Conservation (phyloP, 305 asterid genomes). For the Solanum hybrid region DNA sequence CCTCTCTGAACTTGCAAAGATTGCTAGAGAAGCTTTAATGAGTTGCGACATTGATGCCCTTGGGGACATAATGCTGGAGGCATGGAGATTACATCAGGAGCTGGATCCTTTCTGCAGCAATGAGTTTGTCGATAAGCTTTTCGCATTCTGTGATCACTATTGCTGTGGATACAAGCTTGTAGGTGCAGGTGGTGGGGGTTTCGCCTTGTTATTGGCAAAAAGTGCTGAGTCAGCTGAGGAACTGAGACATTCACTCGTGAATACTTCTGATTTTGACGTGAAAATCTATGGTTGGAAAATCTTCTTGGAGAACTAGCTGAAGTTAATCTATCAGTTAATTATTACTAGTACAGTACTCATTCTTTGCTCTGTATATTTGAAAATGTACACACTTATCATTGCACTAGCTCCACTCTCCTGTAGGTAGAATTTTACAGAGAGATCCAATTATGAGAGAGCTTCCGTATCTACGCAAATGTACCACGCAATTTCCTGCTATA, state of each 20-base stretch:
- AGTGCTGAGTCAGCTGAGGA: constrained; percentile 48
- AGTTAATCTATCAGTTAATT: not conserved
- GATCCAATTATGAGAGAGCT: not conserved
- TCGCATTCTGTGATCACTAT: constrained; percentile 50
- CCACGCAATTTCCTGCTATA: not conserved
- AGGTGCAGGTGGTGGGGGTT: constrained; percentile 99
- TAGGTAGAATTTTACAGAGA: not conserved
- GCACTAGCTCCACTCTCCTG: not conserved
- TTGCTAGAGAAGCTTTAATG: constrained; percentile 89
- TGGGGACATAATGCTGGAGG: constrained; percentile 70
- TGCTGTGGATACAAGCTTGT: constrained; percentile 89
- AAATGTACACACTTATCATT: not conserved
- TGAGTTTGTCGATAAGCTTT: constrained; percentile 68
- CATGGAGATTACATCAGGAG: constrained; percentile 97
- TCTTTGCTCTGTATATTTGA: not conserved
- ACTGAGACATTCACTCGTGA: constrained; percentile 35
- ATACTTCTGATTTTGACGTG: constrained; percentile 43
- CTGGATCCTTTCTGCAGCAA: constrained; percentile 98
- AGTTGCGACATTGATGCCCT: constrained; percentile 62
- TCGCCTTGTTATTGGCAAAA: constrained; percentile 73
- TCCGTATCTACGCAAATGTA: not conserved
- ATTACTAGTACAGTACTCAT: not conserved
- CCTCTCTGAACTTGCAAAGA: constrained; percentile 75
- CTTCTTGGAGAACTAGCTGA: constrained; percentile 29
- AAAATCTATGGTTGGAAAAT: constrained; percentile 68